Base-by-base conservation (phyloP, 805 yeast species). In the Saccharomycopsis selenospora region DNA sequence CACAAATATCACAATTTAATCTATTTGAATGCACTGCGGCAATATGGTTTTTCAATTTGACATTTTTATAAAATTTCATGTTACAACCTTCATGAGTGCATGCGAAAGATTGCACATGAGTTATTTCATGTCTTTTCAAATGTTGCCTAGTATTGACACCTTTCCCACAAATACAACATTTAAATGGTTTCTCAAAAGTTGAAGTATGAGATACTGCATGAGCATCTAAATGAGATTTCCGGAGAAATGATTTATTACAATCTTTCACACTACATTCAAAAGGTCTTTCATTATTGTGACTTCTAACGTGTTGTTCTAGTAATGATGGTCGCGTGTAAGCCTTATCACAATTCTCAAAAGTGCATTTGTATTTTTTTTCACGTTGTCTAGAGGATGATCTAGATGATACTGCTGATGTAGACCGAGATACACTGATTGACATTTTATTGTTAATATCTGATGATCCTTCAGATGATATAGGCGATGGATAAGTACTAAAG, bases 91-190 rank as follows among this genome's bases (percentile, higher is more conserved):
- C 81, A 55, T 73, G 68, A 2, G 73, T 57, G 62, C 96, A 88
- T 22, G 55, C 52, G 57, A 80, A 82, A 1, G 87, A 76, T 54
- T 74, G 72, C 3, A 79, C 78, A 61, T 93, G 98, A 2, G 95
- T 83, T 33, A 76, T 73, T 64, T 82, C 88, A 62, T 93, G 99
- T 46, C 96, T 73, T 53, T 73, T 77, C 49, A 88, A 68, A 59
- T 90, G 97, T 65, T 93, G 98, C 45, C 62, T 63, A 0, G 95
- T 75, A 46, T 80, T 82, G 45, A 85, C 82, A 2, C 96, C 95
- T 63, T 88, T 89, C 1, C 82, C 81, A 61, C 99, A 93, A 1
- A 72, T 61, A 0, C 78, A 63, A 59, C 98, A 90, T 38, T 72
- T 75, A 59, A 74, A 80, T 0, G 95, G 95, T 57, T 84, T 85